Evolutionary conservation across 2,329 filamentous ascomycete genomes (phyloP).

Genomic region (Hypoxylon sp.): DNA sequence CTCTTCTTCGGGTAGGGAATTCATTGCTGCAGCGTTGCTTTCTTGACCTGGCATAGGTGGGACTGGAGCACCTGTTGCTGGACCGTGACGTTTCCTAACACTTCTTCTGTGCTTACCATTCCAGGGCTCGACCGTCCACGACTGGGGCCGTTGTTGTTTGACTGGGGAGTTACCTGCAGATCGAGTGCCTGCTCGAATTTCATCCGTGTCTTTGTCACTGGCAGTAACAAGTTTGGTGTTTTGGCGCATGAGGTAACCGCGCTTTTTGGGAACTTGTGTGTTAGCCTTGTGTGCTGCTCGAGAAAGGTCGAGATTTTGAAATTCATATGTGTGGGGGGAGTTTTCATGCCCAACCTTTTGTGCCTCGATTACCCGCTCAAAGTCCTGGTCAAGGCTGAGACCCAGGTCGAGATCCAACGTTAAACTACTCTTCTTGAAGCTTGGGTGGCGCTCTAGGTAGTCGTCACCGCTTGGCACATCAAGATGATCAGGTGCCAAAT

Average conservation of each 20-base stretch:
- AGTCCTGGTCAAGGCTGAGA: conserved; percentile 90
- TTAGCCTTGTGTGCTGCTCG: conserved; percentile 69
- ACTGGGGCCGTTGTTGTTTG: conserved; percentile 85
- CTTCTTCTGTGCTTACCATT: conserved; percentile 80
- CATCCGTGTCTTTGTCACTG: conserved; percentile 78
- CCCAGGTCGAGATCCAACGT: conserved; percentile 85
- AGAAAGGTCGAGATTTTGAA: conserved; percentile 42
- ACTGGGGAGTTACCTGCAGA: conserved; percentile 77
- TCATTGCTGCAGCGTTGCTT: conserved; percentile 78
- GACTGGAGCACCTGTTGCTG: conserved; percentile 69
- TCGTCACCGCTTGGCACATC: conserved; percentile 56
- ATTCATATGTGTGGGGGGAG: conserved; percentile 45
- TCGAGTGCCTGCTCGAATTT: conserved; percentile 65
- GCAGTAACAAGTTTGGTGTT: conserved; percentile 97
- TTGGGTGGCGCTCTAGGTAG: conserved; percentile 73
- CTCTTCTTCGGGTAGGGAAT: conserved; percentile 78
- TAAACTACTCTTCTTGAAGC: conserved; percentile 85
- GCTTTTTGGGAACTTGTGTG: conserved; percentile 76
- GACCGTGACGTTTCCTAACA: conserved; percentile 68
- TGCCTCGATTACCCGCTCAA: conserved; percentile 92
- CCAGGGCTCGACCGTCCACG: conserved; percentile 98
- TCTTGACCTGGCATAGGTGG: conserved; percentile 90
- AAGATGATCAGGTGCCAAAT: conserved; percentile 58
- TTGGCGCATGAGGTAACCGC: conserved; percentile 97
- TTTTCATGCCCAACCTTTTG: conserved; percentile 86